Percentiles rank a stretch among this genome's conserved stretches.
Evolutionary conservation across 208 protist genomes (phyloP).

Genomic region (Eutreptiella sp.): DNA sequence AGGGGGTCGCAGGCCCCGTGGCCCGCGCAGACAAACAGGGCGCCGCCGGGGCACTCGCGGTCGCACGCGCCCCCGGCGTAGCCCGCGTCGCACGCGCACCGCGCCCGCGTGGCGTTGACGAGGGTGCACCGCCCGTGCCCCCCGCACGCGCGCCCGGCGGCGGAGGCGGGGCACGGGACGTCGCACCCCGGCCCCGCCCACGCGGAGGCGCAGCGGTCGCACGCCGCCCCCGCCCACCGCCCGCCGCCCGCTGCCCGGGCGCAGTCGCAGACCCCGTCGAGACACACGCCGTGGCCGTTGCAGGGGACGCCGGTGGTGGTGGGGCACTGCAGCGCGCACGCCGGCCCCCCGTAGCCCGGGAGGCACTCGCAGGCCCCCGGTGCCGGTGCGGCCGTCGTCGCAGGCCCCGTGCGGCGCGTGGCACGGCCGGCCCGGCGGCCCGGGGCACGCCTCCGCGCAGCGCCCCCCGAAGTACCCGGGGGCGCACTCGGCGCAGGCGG

Average conservation of each 20-base stretch:
- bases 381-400: too few species aligned
- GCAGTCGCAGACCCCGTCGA: slow-evolving; percentile 15
- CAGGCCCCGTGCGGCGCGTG: too few species aligned
- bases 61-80: slow-evolving; percentile 14
- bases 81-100: slow-evolving; percentile 6
- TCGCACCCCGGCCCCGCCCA: slow-evolving; percentile 4
- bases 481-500: slow-evolving; percentile 5
- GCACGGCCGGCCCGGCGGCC: not conserved
- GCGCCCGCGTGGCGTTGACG: slow-evolving; percentile 20
- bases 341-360: not conserved
- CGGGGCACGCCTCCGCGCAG: slow-evolving; percentile 22
- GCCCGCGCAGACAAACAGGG: not conserved
- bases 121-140: not conserved
- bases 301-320: not conserved
- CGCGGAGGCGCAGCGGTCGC: not conserved
- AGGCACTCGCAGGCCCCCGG: slow-evolving; percentile 4
- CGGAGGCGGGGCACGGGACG: not conserved
- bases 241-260: not conserved
- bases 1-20: not conserved
- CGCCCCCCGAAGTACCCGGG: slow-evolving; percentile 21
- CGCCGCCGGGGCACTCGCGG: not conserved
- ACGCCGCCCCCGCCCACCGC: slow-evolving; percentile 18
- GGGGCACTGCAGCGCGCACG: not conserved
- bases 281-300: slow-evolving; percentile 13
- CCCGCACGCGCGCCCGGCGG: not conserved